A percentile compares a stretch with the other conserved stretches of the same genome.
These are phyloP conservation scores for Penicillium chermesinum DNA, from an alignment of 495 filamentous ascomycete genomes.

Conservation along the genomic window DNA sequence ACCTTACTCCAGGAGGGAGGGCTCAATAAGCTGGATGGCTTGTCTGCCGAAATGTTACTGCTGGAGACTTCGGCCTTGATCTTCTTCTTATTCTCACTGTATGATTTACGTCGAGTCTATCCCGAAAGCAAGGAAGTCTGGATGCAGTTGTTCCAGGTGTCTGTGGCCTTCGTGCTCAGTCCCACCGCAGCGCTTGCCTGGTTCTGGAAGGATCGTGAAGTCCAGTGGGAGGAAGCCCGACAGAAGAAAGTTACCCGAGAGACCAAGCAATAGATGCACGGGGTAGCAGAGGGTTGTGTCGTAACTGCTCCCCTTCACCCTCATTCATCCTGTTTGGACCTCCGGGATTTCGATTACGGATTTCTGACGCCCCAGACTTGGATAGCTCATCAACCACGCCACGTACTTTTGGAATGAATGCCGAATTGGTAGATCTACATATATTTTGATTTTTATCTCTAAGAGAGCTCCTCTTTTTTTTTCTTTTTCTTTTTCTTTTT, in stretches of 20 bases:
- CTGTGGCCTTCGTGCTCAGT: background rate
- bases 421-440: slow-evolving; percentile 2
- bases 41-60: background rate
- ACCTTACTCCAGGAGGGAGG: background rate
- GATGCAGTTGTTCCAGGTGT: background rate
- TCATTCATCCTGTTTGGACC: background rate
- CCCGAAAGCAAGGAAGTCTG: background rate
- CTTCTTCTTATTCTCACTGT: slow-evolving; percentile 2
- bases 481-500: too few species aligned
- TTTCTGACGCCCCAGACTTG: background rate
- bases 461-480: background rate
- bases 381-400: background rate
- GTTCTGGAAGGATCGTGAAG: background rate
- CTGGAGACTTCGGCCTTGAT: background rate
- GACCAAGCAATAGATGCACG: background rate
- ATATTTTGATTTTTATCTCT: background rate
- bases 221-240: background rate
- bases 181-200: background rate
- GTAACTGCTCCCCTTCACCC: background rate
- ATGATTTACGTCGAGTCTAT: slow-evolving; percentile 7
- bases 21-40: background rate
- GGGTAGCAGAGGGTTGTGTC: background rate
- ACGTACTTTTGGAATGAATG: background rate
- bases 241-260: background rate
- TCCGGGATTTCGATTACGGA: background rate